These are phyloP conservation scores for Lipomyces japonicus DNA, from an alignment of 805 yeast species.

Conservation along the genomic window DNA sequence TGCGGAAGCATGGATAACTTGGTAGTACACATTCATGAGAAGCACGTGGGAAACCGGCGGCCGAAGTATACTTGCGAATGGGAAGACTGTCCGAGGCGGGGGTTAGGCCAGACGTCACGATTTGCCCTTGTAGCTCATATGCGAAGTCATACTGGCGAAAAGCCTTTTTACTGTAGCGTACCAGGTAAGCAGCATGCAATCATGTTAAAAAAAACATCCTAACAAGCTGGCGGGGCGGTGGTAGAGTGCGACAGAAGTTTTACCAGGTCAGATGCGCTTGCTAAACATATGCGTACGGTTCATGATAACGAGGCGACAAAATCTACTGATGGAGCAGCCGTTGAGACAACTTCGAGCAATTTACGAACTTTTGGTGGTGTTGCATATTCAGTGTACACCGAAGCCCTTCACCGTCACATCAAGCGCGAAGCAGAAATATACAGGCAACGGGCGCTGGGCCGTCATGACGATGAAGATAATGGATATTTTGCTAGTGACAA, in stretches of 20 bases:
- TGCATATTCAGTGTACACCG: constrained; percentile 7
- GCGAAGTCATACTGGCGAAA: constrained; percentile 63
- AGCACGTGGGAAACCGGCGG: constrained; percentile 39
- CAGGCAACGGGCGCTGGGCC: background rate
- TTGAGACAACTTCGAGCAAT: constrained; percentile 9
- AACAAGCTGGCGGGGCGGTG: background rate
- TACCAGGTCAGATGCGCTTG: constrained; percentile 57
- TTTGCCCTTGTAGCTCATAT: constrained; percentile 61
- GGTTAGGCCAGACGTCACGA: constrained; percentile 50
- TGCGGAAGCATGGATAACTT: constrained; percentile 40
- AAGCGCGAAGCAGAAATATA: constrained; percentile 3
- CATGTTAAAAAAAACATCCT: background rate
- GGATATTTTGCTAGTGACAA: constrained; percentile 2
- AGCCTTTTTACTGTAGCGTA: constrained; percentile 59
- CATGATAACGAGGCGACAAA: constrained; percentile 45
- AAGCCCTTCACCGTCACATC: constrained; percentile 2
- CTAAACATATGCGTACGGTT: constrained; percentile 58
- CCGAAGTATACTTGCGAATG: constrained; percentile 55
- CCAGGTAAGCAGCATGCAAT: constrained; percentile 32
- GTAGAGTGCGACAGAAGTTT: constrained; percentile 61
- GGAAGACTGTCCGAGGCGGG: constrained; percentile 55
- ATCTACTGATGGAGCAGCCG: constrained; percentile 2
- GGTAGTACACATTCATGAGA: constrained; percentile 42
- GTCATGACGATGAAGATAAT: background rate
- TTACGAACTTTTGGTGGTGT: constrained; percentile 13